Evolutionary conservation across 2,329 filamentous ascomycete genomes (phyloP), one percentile per base, ranked within the genome.

Genomic region (Aspergillus versicolor): DNA sequence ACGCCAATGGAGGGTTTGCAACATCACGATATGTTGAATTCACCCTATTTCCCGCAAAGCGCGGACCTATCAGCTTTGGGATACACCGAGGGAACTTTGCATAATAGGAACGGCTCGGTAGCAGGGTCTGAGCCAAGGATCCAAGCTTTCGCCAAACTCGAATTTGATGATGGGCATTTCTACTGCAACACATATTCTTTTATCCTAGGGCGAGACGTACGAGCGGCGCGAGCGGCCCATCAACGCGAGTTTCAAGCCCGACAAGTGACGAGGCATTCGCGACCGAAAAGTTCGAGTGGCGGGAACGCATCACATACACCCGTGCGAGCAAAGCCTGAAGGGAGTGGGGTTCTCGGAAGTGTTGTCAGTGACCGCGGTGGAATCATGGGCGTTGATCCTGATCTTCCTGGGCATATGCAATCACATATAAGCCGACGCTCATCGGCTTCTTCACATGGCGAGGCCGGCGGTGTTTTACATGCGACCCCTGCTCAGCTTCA

Each of bases 131-230:
- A 77, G 59, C 75, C 75, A 45, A 70, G 73, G 47, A 82, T 85
- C 59, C 79, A 82, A 61, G 85, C 84, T 34, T 88, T 84, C 70
- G 85, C 85, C 41, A 85, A 86, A 67, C 77, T 88, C 46, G 81
- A 83, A 65, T 87, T 88, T 68, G 79, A 83, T 51, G 85, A 88
- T 71, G 84, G 85, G 52, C 83, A 85, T 65, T 88, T 85, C 68
- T 87, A 86, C 67, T 83, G 87, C 73, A 85, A 83, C 61, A 87
- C 84, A 5, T 84, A 84, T 64, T 81, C 82, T 30, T 82, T 87
- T 56, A 81, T 84, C 50, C 75, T 88, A n/a, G 84, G 84, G 42
- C 82, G 85, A 68, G 84, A 88, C 70, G 77, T 84, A 47, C 77
- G 79, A 59, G 81, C 80, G 6, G 78, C 77, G 24, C 74, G 77